Base-by-base conservation (phyloP, 2,329 filamentous ascomycete species). In the Aspergillus chevalieri region DNA sequence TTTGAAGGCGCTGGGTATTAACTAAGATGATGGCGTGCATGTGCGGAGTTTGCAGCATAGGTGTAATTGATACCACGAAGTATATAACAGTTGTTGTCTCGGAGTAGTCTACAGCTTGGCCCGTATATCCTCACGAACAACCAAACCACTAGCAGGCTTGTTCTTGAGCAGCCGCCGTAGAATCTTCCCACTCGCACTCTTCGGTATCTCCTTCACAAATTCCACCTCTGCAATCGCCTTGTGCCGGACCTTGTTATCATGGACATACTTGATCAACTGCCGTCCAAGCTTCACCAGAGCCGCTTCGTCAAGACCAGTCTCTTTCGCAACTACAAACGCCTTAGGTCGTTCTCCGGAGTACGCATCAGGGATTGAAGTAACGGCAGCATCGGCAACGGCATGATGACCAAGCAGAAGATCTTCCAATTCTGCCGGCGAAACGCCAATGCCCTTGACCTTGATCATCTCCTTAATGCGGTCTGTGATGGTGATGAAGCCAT, bases 101-200 rank as follows among this genome's bases (percentile, higher is more conserved):
- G 21, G 21, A 22, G 21, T 22, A 33, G 30, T 33, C 15, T 38
- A 38, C 12, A 41, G 38, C 38, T 41, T 41, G 9, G 53, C 51
- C 17, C 30, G 44, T 4, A 48, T 47, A 6, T 52, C 43, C 14
- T 52, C 50, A 8, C 47, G 45, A 26, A 53, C 57, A 9, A 58
- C 50, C 17, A 55, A 28, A 24, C 57, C 42, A 21, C 52, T 49
- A 8, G 46, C 33, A 1, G 2, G 6, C 9, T 26, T 44, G 1
- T 26, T 44, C 22, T 6, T 14, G 9, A 85, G 64, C 46, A 87
- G 58, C 19, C 85, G 74, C 44, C 85, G 74, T 62, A 89, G 66
- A 48, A 89, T 87, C 78, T 89, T 89, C 8, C 86, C 86, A 59
- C 81, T 85, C 0, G 84, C 78, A 61, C 82, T 86, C 76, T 89